A percentile compares a stretch with the other conserved stretches of the same genome.
Conservation (phyloP, 2,329 filamentous ascomycete genomes). For the Cladobotryum protrusum region DNA sequence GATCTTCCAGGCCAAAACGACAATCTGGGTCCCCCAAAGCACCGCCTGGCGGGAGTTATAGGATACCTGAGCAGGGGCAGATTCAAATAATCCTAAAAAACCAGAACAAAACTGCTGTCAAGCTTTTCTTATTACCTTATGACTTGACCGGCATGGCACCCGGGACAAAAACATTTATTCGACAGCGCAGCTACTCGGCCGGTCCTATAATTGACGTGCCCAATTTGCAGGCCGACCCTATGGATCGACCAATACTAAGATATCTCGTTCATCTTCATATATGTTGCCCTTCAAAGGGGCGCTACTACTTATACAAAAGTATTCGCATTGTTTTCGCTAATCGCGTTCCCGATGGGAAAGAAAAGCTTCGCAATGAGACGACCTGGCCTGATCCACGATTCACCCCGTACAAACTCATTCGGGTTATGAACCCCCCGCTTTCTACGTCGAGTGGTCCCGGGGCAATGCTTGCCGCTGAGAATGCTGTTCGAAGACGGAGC, state of each 20-base stretch:
- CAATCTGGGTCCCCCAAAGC: conserved; percentile 47
- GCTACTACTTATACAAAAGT: conserved; percentile 85
- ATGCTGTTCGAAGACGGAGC: conserved; percentile 52
- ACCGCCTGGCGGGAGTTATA: conserved; percentile 82
- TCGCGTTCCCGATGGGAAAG: conserved; percentile 89
- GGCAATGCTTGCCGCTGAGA: conserved; percentile 51
- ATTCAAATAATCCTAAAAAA: conserved; percentile 97
- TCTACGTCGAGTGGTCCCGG: conserved; percentile 34
- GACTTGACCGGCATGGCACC: conserved; percentile 88
- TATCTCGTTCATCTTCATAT: conserved; percentile 93
- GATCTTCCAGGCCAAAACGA: conserved; percentile 40
- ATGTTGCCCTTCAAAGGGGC: conserved; percentile 74
- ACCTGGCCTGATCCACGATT: conserved; percentile 84
- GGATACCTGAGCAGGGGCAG: conserved; percentile 89
- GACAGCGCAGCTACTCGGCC: conserved; percentile 87
- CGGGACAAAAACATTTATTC: conserved; percentile 91
- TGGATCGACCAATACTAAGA: conserved; percentile 65
- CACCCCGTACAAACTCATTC: conserved; percentile 69
- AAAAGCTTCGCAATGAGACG: conserved; percentile 83
- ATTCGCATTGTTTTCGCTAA: conserved; percentile 96
- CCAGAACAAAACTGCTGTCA: conserved; percentile 95
- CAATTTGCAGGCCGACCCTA: conserved; percentile 19
- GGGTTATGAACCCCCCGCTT: conserved; percentile 42
- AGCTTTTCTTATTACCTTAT: conserved; percentile 90
- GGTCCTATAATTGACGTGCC: conserved; percentile 68